Evolutionary conservation across 2,329 filamentous ascomycete genomes (phyloP).

Genomic region (Shiraia bambusicola): DNA sequence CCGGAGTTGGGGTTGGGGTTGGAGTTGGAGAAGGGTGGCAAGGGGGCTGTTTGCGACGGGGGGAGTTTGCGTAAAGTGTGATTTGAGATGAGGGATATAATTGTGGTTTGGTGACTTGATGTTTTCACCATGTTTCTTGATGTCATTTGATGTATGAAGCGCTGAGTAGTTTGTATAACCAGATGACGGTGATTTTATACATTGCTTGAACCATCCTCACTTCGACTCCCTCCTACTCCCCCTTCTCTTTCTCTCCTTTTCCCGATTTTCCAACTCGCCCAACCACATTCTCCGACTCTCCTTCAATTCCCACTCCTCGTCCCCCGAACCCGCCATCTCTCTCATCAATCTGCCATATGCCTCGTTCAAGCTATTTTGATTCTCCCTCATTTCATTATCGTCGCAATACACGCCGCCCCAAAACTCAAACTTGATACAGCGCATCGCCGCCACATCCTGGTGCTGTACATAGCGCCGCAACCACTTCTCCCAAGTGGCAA

Average conservation of each 20-base stretch:
- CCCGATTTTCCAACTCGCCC: constrained; percentile 5
- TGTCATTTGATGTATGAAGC: no score
- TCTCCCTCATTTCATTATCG: constrained; percentile 1
- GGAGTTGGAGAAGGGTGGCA: not conserved
- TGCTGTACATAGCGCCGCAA: constrained; percentile 5
- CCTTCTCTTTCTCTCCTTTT: constrained; percentile 3
- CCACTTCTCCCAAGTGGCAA: constrained; percentile 9
- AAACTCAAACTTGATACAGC: constrained; percentile 11
- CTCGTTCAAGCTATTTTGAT: constrained; percentile 5
- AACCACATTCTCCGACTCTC: constrained; percentile 15
- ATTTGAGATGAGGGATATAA: no score
- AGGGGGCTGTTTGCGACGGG: no score
- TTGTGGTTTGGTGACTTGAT: no score
- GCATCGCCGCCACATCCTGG: not conserved
- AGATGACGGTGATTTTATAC: no score
- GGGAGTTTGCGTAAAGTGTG: no score
- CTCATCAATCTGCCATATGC: constrained; percentile 7
- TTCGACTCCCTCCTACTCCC: not conserved
- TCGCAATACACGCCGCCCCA: not conserved
- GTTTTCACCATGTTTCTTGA: no score
- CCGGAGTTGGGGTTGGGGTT: not conserved
- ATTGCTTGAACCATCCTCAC: no score
- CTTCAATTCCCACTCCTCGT: constrained; percentile 11
- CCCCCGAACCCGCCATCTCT: constrained; percentile 1
- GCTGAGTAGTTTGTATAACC: no score